Evolutionary conservation across 371 early-diverging fungal genomes (phyloP), one percentile per base, ranked within the genome.

Genomic region (Batkoa obscura): DNA sequence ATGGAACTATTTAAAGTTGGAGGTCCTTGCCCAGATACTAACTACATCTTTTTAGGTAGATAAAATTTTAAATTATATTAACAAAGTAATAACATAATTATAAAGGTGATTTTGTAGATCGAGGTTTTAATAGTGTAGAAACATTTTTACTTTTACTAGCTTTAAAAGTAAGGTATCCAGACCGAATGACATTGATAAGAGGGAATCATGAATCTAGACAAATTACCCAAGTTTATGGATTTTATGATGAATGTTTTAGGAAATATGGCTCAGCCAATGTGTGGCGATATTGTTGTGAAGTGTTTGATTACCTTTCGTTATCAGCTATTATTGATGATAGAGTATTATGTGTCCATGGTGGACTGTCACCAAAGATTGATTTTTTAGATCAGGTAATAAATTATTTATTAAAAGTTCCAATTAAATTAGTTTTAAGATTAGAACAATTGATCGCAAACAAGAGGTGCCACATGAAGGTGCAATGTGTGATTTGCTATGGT

Each of bases 191-290:
- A 32, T 69, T 99, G 31, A 90, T 99, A 58, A 79, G 99, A 54
- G 99, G 99, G 49, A 99, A 99, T 72, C 99, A 99, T 68, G 99
- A 99, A 71, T 85, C 86, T 58, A 74, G 99, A 55, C 96, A 98
- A 67, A 98, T 99, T 61, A 99, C 99, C 1, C 94, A 98, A 73
- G 98, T 98, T 10, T 99, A 99, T 69, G 99, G 99, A 30, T 98
- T 99, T 65, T 99, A 97, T 68, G 99, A 99, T 66, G 99, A 99
- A 66, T 97, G 97, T 68, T 72, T 91, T 61, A 80, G 92, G 58
- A 98, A 98, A 70, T 99, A 84, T 71, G 97, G 94, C n/a, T 85
- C 87, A 0, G 85, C 88, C 42, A 86, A 88, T 64, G 98, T 98
- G 5, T 98, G 98, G 98, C 76, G 90, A 61, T 84, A 89, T 60